Base-by-base conservation (phyloP, 495 filamentous ascomycete species). In the Hyphodiscus hymeniophilus region DNA sequence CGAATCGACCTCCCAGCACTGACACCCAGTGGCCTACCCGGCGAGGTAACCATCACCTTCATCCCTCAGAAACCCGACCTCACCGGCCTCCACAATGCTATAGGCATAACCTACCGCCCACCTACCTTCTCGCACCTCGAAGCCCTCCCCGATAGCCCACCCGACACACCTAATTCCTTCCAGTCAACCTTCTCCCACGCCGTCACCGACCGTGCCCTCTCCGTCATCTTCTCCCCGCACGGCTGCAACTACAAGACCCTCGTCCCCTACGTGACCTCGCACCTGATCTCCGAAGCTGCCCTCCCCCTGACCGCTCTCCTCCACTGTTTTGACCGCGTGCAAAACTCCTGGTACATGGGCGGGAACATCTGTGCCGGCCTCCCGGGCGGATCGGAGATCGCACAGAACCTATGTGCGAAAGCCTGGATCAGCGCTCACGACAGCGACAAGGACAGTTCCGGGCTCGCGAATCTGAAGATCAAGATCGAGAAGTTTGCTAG, bases 71-170 rank as follows among this genome's bases (percentile, higher is more conserved):
- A 74, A 57, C 56, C 68, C 35, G 81, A 87, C 56, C 41, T 84
- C 3, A 71, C 73, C 0, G 73, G 76, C 17, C 53, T 85, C 1
- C 82, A 86, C 55, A 74, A 72, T 8, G 84, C 82, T 4, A 69
- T 87, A 38, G 81, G 79, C 28, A 84, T 87, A 22, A 87, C 81
- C 1, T 87, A 87, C 57, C 70, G 73, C 18, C 70, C 82, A 18
- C 79, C 79, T 10, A 57, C 50, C 12, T 52, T 54, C 38, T 44
- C 53, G 31, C 32, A 34, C 31, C 48, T 31, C 47, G 26, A 47
- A 1, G 38, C 13, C 8, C 26, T 23, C 21, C 42, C 44, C 17
- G 24, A 47, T 17, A 54, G 50, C 5, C 52, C 46, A 38, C 50
- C 65, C 59, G 34, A 66, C 59, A 33, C 65, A 57, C 41, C 34